These are phyloP conservation scores for Tylopilus sp. DNA, from an alignment of 768 basidiomycete species.

Conservation along the genomic window DNA sequence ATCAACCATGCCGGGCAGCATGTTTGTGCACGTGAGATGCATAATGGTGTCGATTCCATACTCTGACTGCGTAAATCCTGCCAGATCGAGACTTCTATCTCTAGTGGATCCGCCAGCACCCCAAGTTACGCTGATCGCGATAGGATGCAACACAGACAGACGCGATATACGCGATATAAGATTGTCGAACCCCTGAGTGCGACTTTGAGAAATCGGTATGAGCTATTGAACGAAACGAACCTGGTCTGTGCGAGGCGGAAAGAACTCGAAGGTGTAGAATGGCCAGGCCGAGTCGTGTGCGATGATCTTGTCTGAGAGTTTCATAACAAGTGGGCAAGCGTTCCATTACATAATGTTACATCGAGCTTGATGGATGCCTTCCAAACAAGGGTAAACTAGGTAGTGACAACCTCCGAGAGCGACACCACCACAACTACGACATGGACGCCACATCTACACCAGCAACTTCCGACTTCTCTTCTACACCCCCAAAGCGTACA, in stretches of 20 bases:
- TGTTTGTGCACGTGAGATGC: conserved; percentile 97
- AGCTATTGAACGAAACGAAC: conserved; percentile 33
- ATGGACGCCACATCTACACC: conserved; percentile 63
- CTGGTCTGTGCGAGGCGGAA: conserved; percentile 92
- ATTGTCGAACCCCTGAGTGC: conserved; percentile 81
- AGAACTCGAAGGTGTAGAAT: conserved; percentile 95
- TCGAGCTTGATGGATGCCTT: background rate
- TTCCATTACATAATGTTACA: conserved; percentile 9
- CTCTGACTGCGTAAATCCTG: conserved; percentile 67
- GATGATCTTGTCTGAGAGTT: conserved; percentile 67
- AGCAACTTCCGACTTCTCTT: conserved; percentile 78
- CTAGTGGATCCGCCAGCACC: conserved; percentile 94
- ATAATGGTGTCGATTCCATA: conserved; percentile 84
- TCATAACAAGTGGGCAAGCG: too few relatives aligned
- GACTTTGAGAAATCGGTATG: background rate
- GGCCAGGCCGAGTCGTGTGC: conserved; percentile 45
- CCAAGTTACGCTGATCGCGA: conserved; percentile 94
- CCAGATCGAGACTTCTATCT: conserved; percentile 84
- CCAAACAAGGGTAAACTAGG: conserved; percentile 28
- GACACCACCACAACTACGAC: background rate
- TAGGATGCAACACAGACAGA: conserved; percentile 68
- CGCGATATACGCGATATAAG: conserved; percentile 84
- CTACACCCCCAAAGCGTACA: conserved; percentile 87
- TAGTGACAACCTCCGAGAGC: conserved; percentile 5
- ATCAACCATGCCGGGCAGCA: conserved; percentile 86